Conservation (phyloP, 257 asterid genomes). For the Nyctanthes arbortristis region DNA sequence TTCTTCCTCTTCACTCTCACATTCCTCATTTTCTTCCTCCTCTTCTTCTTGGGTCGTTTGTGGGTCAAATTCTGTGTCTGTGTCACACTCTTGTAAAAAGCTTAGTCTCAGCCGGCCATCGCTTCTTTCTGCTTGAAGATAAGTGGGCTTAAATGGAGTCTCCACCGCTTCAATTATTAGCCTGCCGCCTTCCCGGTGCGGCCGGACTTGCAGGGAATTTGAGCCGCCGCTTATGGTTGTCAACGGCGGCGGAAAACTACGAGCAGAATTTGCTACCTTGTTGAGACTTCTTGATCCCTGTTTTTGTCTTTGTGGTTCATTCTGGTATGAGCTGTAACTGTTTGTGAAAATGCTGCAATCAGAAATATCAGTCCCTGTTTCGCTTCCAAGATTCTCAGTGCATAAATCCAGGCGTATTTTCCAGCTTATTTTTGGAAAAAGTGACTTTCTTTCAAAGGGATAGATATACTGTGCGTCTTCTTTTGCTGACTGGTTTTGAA, state of each 20-base stretch:
- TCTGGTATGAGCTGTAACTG: background rate
- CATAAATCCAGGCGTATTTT: conserved; percentile 63
- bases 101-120: conserved; percentile 73
- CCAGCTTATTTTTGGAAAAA: conserved; percentile 41
- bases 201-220: conserved; percentile 52
- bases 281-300: background rate
- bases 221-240: conserved; percentile 71
- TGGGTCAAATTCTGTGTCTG: conserved; percentile 9
- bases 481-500: conserved; percentile 29
- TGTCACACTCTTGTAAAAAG: conserved; percentile 20
- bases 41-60: conserved; percentile 15
- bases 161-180: conserved; percentile 70
- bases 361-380: conserved; percentile 61
- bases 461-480: conserved; percentile 27
- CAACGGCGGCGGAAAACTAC: conserved; percentile 85
- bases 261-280: conserved; percentile 6
- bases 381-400: conserved; percentile 83
- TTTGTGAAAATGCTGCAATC: conserved; percentile 47
- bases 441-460: conserved; percentile 30
- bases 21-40: conserved; percentile 23
- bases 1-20: conserved; percentile 1
- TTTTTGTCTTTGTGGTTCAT: background rate
- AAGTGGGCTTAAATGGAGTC: conserved; percentile 47
- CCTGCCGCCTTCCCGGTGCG: conserved; percentile 66
- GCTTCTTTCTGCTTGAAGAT: conserved; percentile 66